These are phyloP conservation scores for Trametes cingulata DNA, from an alignment of 768 basidiomycete genomes.

Conservation along the genomic window DNA sequence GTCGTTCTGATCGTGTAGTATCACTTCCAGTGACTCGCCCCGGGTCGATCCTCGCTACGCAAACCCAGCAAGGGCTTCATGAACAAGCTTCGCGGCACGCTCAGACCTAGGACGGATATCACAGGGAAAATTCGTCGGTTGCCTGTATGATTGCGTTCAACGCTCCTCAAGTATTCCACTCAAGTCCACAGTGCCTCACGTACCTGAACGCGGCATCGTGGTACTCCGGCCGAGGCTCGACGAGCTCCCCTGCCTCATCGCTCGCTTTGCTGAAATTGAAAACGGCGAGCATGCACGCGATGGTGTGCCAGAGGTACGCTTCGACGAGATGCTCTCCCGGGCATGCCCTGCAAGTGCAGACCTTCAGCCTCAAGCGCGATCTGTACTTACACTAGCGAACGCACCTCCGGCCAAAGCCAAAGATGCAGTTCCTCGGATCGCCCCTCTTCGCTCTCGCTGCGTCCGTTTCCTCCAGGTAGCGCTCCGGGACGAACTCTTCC, in stretches of 20 bases:
- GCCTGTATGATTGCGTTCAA: too few species aligned
- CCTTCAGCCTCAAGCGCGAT: too few species aligned
- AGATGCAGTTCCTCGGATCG: conserved; percentile 43
- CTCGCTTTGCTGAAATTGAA: conserved; percentile 22
- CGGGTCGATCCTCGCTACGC: too few species aligned
- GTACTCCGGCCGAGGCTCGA: not conserved
- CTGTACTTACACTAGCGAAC: not conserved
- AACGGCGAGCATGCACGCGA: conserved; percentile 21
- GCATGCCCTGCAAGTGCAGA: conserved; percentile 20
- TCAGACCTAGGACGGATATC: conserved; percentile 52
- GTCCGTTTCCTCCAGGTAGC: conserved; percentile 38
- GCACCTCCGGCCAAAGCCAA: conserved; percentile 45
- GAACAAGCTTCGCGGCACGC: conserved; percentile 5
- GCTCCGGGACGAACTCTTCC: conserved; percentile 50
- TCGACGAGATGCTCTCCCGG: conserved; percentile 26
- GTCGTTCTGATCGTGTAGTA: too few species aligned
- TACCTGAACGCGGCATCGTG: not conserved
- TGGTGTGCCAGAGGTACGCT: conserved; percentile 19
- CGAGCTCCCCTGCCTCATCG: conserved; percentile 16
- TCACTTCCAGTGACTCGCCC: too few species aligned
- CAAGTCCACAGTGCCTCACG: not conserved
- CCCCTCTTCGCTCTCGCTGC: conserved; percentile 25
- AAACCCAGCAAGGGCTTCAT: not conserved
- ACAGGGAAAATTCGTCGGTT: conserved; percentile 47
- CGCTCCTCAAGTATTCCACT: too few species aligned